These are phyloP conservation scores for Fusarium phyllophilum DNA, from an alignment of 2,329 filamentous ascomycete species.

Conservation along the genomic window DNA sequence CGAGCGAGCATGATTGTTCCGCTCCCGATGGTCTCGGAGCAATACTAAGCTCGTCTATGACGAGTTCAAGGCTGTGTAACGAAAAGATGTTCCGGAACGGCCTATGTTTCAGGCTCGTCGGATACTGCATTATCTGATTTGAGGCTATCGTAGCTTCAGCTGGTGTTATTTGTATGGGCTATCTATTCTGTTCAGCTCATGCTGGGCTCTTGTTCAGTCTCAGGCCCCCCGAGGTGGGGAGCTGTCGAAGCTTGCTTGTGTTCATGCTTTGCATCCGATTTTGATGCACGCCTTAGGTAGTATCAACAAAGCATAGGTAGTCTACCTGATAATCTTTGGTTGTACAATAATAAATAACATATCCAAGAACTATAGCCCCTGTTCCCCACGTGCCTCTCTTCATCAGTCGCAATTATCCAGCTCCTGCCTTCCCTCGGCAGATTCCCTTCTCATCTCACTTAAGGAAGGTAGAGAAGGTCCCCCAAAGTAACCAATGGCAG, in stretches of 20 bases:
- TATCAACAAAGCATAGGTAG: background rate
- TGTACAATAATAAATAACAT: background rate
- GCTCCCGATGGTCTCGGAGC: constrained; percentile 19
- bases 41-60: constrained; percentile 25
- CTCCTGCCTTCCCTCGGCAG: constrained; percentile 13
- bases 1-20: constrained; percentile 10
- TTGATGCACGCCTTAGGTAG: background rate
- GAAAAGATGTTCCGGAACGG: constrained; percentile 1
- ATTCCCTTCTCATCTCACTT: constrained; percentile 1
- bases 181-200: background rate
- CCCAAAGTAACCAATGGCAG: constrained; percentile 19
- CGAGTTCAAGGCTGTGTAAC: constrained; percentile 24
- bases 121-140: background rate
- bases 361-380: background rate
- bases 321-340: background rate
- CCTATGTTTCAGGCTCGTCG: constrained; percentile 10
- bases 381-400: constrained; percentile 16
- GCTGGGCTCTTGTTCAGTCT: background rate
- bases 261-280: background rate
- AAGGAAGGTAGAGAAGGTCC: constrained; percentile 8
- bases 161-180: background rate
- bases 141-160: background rate
- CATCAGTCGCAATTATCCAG: constrained; percentile 1
- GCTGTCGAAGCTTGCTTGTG: background rate
- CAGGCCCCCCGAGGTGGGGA: background rate